Evolutionary conservation across 352 stramenopile species (phyloP), one percentile per base, ranked within the genome.

Genomic region (Pythium scleroteichum): DNA sequence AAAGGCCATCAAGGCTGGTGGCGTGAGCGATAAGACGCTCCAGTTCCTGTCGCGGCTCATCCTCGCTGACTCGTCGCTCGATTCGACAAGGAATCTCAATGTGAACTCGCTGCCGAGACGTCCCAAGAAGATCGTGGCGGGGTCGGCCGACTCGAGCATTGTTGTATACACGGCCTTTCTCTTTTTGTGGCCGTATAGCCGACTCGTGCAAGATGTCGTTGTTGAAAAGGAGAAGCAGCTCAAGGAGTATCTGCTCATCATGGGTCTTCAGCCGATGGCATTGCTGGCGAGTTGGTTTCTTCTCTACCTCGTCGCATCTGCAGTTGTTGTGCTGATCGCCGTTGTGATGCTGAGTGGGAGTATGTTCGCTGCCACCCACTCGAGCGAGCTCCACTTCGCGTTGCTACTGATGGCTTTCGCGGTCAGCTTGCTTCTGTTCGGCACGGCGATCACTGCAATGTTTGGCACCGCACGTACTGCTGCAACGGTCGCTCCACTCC

Each of bases 161-260:
- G 72, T 93, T 3, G 74, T 92, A 24, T 92, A 76, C 49, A 73
- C 90, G 59, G 70, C 68, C 20, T 93, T 93, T 27, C 38, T 92
- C 12, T 95, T 94, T 49, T 48, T 98, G 48, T 97, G 90, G 75
- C 90, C 92, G 6, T 95, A 89, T 41, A 83, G 77, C 17, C 80
- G 85, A 5, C 69, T 97, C 38, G 76, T 97, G 46, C 88, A 89
- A 29, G 78, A 91, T 32, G 71, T 97, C 19, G 88, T 98, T 33
- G 60, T 80, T 32, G 92, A 98, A 42, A 97, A 97, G 62, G 92
- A 98, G 70, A 89, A 80, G 44, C 78, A 92, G 55, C 66, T 96
- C 29, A 92, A 94, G 59, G 87, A 97, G 49, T 94, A 93, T 56
- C 46, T 97, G 69, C 72, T 96, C 48, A 97, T 97, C 42, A 91